Base-by-base conservation (phyloP, 2,329 filamentous ascomycete genomes). In the Cordyceps fumosorosea region DNA sequence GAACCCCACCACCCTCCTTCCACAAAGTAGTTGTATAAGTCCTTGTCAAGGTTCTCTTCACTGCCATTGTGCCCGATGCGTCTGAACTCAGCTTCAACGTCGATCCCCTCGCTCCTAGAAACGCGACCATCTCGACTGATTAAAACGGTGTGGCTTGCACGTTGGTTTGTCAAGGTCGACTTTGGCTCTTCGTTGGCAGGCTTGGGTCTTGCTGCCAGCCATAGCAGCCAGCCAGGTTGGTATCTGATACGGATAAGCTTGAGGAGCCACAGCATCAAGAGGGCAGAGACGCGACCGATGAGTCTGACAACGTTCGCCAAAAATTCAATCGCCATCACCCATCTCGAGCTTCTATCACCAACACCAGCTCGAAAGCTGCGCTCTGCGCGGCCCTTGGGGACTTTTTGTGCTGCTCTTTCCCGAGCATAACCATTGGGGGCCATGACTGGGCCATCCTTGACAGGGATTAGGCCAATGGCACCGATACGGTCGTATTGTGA, bases 11-110 rank as follows among this genome's bases (percentile, higher is more conserved):
- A 90, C 8, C 90, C 91, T 22, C 91, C 91, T 60, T 81, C 80
- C 58, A 89, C 86, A 89, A 91, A 98, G 84, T 93, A 95, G 34
- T 80, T 80, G 72, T 97, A 98, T 1, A 97, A 77, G 63, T 86
- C 87, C 2, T 82, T 81, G 66, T 93, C 89, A 2, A 97, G 78
- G 45, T 84, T 83, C 32, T 83, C 82, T 67, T 95, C 89, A 47
- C 86, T 69, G 70, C 75, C 71, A 60, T 71, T 69, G 14, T 67
- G 67, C 7, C 72, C 61, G 55, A 85, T 80, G 60, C 84, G 84
- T 66, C 90, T 84, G 67, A 93, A 86, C 71, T 95, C 90, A 1
- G 79, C 80, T 74, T 97, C 93, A 2, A 97, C 86, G 68, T 98
- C 93, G 32, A 91, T 84, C 42, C 86, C 80, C 40, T 88, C 82